A percentile compares a stretch with the other conserved stretches of the same genome.
Evolutionary conservation across 2,329 filamentous ascomycete species (phyloP).

Genomic region (Helminthosporium solani): DNA sequence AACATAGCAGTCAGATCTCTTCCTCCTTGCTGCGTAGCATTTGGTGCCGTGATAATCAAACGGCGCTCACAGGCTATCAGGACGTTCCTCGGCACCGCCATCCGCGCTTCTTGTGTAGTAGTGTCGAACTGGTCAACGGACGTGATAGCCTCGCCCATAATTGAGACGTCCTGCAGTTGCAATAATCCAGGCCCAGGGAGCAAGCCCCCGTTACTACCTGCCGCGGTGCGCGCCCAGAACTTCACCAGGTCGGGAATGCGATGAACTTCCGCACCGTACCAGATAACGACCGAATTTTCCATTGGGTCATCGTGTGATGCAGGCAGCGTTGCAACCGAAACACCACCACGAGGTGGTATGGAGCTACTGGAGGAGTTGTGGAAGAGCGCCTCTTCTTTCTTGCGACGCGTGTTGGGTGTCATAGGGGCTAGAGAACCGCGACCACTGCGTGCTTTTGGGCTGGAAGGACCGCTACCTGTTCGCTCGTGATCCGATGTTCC

Average conservation of each 20-base stretch:
- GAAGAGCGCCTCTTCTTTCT: slow-evolving; percentile 49
- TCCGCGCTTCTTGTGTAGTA: slow-evolving; percentile 41
- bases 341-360: slow-evolving; percentile 43
- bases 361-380: slow-evolving; percentile 34
- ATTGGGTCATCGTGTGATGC: slow-evolving; percentile 31
- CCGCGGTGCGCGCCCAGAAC: slow-evolving; percentile 47
- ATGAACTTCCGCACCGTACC: slow-evolving; percentile 49
- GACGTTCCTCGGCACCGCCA: slow-evolving; percentile 48
- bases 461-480: slow-evolving; percentile 20
- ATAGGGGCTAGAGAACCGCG: slow-evolving; percentile 48
- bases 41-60: slow-evolving; percentile 43
- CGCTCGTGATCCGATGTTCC: slow-evolving; percentile 28
- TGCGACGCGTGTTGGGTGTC: slow-evolving; percentile 53
- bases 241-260: slow-evolving; percentile 48
- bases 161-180: slow-evolving; percentile 44
- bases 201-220: slow-evolving; percentile 36
- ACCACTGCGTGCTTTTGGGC: slow-evolving; percentile 35
- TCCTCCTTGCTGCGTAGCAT: slow-evolving; percentile 31
- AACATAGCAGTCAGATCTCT: slow-evolving; percentile 32
- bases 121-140: slow-evolving; percentile 47
- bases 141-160: slow-evolving; percentile 47
- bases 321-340: slow-evolving; percentile 42
- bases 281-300: slow-evolving; percentile 50
- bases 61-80: slow-evolving; percentile 48
- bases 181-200: slow-evolving; percentile 45